phyloP scores from a whole-genome alignment of 2,329 filamentous ascomycete species.

The Hymenoscyphus scutula region DNA sequence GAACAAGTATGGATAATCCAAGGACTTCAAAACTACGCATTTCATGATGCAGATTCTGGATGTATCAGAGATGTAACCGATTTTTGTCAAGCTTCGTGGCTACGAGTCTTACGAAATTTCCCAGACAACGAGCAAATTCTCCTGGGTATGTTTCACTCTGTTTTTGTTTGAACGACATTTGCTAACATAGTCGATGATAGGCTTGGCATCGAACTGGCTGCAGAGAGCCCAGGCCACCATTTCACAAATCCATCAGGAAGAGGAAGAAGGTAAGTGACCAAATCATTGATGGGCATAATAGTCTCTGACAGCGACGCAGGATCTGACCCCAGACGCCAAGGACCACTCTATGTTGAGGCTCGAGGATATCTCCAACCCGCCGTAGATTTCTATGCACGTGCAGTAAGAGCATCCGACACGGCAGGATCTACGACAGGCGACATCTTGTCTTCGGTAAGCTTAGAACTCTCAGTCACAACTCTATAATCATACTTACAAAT shows the following conservation, averaged over 20 bases:
- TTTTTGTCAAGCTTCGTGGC: conserved; percentile 49
- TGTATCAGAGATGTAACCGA: conserved; percentile 45
- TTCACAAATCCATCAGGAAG: conserved; percentile 46
- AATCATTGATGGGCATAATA: conserved; percentile 10
- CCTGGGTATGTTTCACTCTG: conserved; percentile 37
- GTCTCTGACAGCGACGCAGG: conserved; percentile 27
- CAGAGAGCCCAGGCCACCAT: conserved; percentile 49
- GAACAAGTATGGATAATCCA: conserved; percentile 44
- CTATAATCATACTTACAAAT: conserved; percentile 7
- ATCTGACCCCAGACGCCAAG: conserved; percentile 35
- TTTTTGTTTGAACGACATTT: neutral
- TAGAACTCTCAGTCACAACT: neutral
- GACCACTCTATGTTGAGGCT: conserved; percentile 49
- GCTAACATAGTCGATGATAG: conserved; percentile 32
- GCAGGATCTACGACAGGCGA: conserved; percentile 41
- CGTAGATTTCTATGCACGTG: conserved; percentile 48
- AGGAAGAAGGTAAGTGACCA: conserved; percentile 37
- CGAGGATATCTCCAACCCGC: conserved; percentile 49
- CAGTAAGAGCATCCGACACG: conserved; percentile 43
- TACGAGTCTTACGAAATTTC: conserved; percentile 44
- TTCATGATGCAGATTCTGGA: conserved; percentile 47
- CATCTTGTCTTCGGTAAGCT: conserved; percentile 44
- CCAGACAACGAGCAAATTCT: conserved; percentile 44
- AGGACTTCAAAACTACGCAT: conserved; percentile 49
- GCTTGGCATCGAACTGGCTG: conserved; percentile 51